Evolutionary conservation across 1,284 basidiomycete species (phyloP), one percentile per base, ranked within the genome.

Genomic region (Ceratobasidium sp.): DNA sequence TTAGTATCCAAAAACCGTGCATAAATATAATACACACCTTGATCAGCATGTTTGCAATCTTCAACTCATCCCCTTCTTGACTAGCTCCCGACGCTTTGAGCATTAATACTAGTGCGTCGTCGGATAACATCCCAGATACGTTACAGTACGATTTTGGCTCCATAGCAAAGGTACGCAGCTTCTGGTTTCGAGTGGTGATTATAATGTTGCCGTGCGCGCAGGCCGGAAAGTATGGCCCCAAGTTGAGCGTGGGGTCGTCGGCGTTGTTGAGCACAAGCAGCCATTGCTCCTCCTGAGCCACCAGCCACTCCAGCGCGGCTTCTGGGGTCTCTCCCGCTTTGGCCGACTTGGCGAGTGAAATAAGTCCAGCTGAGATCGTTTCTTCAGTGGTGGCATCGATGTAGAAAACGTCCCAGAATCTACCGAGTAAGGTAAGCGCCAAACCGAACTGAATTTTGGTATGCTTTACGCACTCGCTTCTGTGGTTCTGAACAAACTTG

Each of bases 151-250:
- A 15, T 24, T 66, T 29, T 15, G 31, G 14, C 1, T 22, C 29
- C 27, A 44, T 48, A 22, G 63, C 63, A 2, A 66, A 3, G 8
- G 11, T 36, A 19, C 24, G 17, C 33, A 56, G 47, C 41, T 47
- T 19, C 9, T 51, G 62, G 47, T 74, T 65, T 24, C 73, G 41
- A 27, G 73, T 74, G 5, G 73, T 74, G 27, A 74, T 54, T 14
- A 57, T 19, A 22, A 74, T 48, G 9, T 54, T 45, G 1, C 73
- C 73, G 47, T 67, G 63, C 1, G 44, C 47, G 51, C 60, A 41
- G 19, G 14, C n/a, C 19, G 48, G 73, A 33, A 75, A n/a, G 1
- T 27, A 60, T 9, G 15, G 14, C 9, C 31, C n/a, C 8, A 75
- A 44, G 19, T 29, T 33, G 50, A 57, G 44, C 3, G 64, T 22